Evolutionary conservation across 1,284 basidiomycete genomes (phyloP), one percentile per base, ranked within the genome.

Genomic region (Cryptococcus sp.): DNA sequence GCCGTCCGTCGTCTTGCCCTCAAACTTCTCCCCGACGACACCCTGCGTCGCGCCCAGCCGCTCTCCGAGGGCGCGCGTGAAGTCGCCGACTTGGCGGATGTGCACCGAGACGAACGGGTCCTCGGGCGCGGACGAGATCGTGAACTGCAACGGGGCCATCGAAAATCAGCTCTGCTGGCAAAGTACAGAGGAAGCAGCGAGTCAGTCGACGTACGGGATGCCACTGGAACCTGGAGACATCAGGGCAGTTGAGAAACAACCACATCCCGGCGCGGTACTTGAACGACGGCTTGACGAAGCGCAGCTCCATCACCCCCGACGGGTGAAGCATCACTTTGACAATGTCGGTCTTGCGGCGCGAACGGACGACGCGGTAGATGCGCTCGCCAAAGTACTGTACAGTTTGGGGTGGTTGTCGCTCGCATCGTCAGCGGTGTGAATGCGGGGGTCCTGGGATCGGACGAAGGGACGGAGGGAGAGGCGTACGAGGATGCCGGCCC

Each of bases 201-300:
- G 28, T 33, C 5, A 33, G 9, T 47, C 39, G 8, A 78, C 85
- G 61, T 67, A 89, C 88, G n/a, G 89, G 88, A 76, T 91, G 89
- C 91, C 91, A 93, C 72, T 94, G 89, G 71, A 82, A 85, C n/a
- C 70, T 76, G 28, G 89, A 91, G 12, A 93, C 75, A 46, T 91
- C 88, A 1, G 91, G 89, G 21, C 91, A 83, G 67, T 91, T 87
- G 62, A 93, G 79, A 79, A 91, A 93, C 36, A 93, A 78, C 91
- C 91, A 94, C 78, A 93, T 89, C 16, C 91, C 91, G 35, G 90
- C 83, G 46, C 86, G 87, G 76, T 93, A 92, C 71, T 87, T 89
- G 81, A 93, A 88, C 70, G 85, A 87, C 9, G 88, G 87, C 78
- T 93, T 93, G 71, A 85, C 76, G 70, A 94, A 91, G 53, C 89